These are phyloP conservation scores for Ceratobasidium sp. DNA, from an alignment of 1,284 basidiomycete species.

Conservation along the genomic window DNA sequence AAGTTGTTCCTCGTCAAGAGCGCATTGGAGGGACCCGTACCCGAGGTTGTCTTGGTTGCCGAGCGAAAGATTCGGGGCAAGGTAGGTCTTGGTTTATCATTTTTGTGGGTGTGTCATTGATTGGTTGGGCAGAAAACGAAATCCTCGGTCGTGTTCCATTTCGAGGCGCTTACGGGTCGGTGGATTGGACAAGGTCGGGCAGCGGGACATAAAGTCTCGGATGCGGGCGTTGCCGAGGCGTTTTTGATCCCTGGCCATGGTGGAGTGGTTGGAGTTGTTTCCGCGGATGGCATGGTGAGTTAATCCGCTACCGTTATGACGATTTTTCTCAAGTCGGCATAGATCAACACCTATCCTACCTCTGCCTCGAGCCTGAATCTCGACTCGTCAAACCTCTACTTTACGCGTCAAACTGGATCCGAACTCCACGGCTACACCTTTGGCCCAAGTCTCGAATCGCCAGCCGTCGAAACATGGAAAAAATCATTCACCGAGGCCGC, in stretches of 20 bases:
- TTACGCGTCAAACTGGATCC: slow-evolving; percentile 60
- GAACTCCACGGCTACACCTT: slow-evolving; percentile 23
- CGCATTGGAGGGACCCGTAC: slow-evolving; percentile 49
- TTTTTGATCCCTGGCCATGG: slow-evolving; percentile 58
- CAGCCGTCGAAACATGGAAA: slow-evolving; percentile 17
- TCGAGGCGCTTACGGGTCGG: slow-evolving; percentile 76
- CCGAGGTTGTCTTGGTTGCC: slow-evolving; percentile 68
- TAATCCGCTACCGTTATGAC: slow-evolving; percentile 54
- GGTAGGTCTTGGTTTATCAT: background rate
- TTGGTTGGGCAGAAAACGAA: slow-evolving; percentile 53
- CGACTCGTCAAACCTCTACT: slow-evolving; percentile 56
- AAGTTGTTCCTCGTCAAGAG: slow-evolving; percentile 64
- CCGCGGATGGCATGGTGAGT: slow-evolving; percentile 59
- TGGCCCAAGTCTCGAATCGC: background rate
- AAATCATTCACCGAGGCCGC: slow-evolving; percentile 46
- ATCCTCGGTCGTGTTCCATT: slow-evolving; percentile 73
- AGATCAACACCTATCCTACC: slow-evolving; percentile 70
- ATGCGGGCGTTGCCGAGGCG: slow-evolving; percentile 63
- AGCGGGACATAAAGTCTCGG: slow-evolving; percentile 50
- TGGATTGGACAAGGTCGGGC: slow-evolving; percentile 24
- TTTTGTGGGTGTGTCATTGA: background rate
- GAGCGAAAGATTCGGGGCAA: slow-evolving; percentile 6
- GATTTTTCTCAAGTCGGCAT: slow-evolving; percentile 8
- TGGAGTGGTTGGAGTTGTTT: slow-evolving; percentile 65
- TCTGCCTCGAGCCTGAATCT: slow-evolving; percentile 53